A percentile compares a stretch with the other conserved stretches of the same genome.
These are phyloP conservation scores for Phytophthora litchii DNA, from an alignment of 352 stramenopile genomes.

Conservation along the genomic window DNA sequence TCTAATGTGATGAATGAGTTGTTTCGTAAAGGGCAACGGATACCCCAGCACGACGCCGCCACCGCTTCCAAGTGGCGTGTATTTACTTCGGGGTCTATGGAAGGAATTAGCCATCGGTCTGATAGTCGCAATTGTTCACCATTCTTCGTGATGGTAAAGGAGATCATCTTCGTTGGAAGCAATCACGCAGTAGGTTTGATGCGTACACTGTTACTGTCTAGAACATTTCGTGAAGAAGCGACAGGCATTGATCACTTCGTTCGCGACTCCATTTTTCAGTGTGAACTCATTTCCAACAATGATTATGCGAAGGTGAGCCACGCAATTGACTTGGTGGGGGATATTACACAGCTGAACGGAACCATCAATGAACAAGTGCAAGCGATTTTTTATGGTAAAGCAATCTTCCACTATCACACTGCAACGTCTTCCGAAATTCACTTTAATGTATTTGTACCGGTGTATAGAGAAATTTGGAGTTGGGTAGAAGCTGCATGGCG, in stretches of 20 bases:
- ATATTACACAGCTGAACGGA: conserved; percentile 46
- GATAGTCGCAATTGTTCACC: conserved; percentile 26
- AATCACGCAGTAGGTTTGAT: conserved; percentile 29
- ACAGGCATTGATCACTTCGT: neutral
- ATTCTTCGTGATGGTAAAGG: conserved; percentile 40
- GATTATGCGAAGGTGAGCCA: conserved; percentile 43
- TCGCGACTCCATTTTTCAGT: conserved; percentile 23
- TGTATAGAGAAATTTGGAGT: conserved; percentile 32
- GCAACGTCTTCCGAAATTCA: conserved; percentile 3
- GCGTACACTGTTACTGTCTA: conserved; percentile 25
- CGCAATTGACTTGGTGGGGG: conserved; percentile 33
- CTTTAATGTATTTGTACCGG: conserved; percentile 14
- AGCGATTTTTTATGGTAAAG: conserved; percentile 38
- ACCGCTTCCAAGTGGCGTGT: conserved; percentile 15
- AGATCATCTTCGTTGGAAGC: conserved; percentile 30
- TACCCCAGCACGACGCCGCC: neutral
- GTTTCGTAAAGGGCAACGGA: conserved; percentile 10
- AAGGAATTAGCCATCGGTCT: conserved; percentile 1
- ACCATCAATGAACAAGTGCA: conserved; percentile 41
- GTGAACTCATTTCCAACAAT: conserved; percentile 29
- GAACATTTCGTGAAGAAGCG: conserved; percentile 36
- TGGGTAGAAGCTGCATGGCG: conserved; percentile 34
- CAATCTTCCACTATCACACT: conserved; percentile 23
- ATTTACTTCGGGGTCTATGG: conserved; percentile 6
- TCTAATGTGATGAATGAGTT: conserved; percentile 42